Evolutionary conservation across 2,329 filamentous ascomycete species (phyloP), one percentile per base, ranked within the genome.

Genomic region (Botrytis byssoidea): DNA sequence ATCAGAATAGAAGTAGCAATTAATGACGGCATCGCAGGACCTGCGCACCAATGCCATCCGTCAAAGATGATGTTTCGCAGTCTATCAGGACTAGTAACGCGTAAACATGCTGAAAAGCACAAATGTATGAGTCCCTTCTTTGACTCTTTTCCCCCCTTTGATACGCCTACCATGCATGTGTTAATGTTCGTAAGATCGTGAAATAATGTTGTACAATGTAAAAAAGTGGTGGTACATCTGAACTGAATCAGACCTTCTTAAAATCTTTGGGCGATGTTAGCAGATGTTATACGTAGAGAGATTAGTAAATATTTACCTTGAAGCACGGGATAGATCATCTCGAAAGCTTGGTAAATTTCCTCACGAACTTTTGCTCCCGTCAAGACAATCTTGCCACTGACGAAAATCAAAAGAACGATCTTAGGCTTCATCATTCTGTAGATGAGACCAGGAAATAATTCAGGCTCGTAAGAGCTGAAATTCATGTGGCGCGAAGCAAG

Each of bases 341-440:
- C 94, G 82, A 97, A 97, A 65, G 94, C 94, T 83, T 96, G 93
- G 82, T 97, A 97, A 79, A 99, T 98, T 86, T 98, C 96, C 84
- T 99, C 96, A 79, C 96, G 92, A 77, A 98, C 95, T 83, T 99
- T 98, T 78, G 96, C 96, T 81, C 96, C 96, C 60, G 96, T 98
- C 82, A 98, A 88, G 81, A 98, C 96, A 76, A 98, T 98, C 89
- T 98, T 98, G 81, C 95, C 96, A 81, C 92, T 96, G 81, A 98
- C 95, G 86, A 98, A 98, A 84, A 99, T 98, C 82, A 98, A 87
- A 40, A 98, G 90, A 71, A 98, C 95, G 79, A 98, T 97, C 90
- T 98, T 98, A 32, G 96, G 96, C 88, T 98, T 98, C 88, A 98
- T 98, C 96, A 99, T 99, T 83, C 96, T 94, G 86, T 99, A 99